Evolutionary conservation across 2,329 filamentous ascomycete genomes (phyloP).

Genomic region (Thielaviopsis cerberus): DNA sequence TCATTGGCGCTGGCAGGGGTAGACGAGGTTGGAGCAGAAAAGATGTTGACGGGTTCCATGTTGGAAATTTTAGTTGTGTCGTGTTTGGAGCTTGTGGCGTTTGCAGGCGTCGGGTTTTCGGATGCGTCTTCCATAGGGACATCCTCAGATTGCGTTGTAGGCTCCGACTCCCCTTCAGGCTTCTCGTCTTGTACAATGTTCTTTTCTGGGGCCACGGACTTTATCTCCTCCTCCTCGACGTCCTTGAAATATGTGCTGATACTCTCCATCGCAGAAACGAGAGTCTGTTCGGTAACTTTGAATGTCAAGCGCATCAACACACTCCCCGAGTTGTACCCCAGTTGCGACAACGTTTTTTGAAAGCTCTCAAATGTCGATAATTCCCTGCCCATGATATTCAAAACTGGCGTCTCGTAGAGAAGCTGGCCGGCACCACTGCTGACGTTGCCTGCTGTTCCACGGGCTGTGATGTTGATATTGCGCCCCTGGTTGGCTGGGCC

Average conservation of each 20-base stretch:
- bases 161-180: slow-evolving; percentile 1
- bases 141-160: background rate
- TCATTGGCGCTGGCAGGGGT: slow-evolving; percentile 56
- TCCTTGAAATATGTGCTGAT: slow-evolving; percentile 59
- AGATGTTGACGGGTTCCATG: slow-evolving; percentile 47
- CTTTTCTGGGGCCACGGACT: slow-evolving; percentile 14
- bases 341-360: slow-evolving; percentile 71
- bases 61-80: slow-evolving; percentile 16
- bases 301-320: slow-evolving; percentile 64
- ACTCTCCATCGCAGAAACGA: slow-evolving; percentile 70
- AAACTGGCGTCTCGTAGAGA: slow-evolving; percentile 70
- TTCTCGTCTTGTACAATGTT: slow-evolving; percentile 10
- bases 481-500: slow-evolving; percentile 41
- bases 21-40: slow-evolving; percentile 53
- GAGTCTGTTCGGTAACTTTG: slow-evolving; percentile 52
- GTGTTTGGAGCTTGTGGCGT: slow-evolving; percentile 12
- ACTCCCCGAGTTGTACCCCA: slow-evolving; percentile 73
- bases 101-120: background rate
- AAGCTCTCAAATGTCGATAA: slow-evolving; percentile 60
- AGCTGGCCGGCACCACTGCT: slow-evolving; percentile 50
- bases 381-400: slow-evolving; percentile 70
- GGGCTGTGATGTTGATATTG: slow-evolving; percentile 64
- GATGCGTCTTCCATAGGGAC: slow-evolving; percentile 2
- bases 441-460: slow-evolving; percentile 49
- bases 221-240: slow-evolving; percentile 23